Conservation (phyloP, 192 early-diverging fungal species). For the Rhizophagus sp. region DNA sequence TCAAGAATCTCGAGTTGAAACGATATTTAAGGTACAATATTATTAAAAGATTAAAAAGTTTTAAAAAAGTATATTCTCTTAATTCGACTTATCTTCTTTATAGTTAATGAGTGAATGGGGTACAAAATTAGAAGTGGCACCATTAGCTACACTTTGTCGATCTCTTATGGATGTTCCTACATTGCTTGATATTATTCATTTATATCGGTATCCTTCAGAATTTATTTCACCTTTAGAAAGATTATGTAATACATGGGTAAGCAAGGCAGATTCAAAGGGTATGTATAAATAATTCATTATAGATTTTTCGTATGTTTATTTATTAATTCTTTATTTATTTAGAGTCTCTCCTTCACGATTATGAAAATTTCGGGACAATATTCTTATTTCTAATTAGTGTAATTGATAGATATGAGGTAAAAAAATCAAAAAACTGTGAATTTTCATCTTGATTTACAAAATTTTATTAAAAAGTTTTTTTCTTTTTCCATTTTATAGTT, state of each 20-base stretch:
- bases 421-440: not conserved
- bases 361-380: slow-evolving; percentile 23
- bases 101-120: slow-evolving; percentile 22
- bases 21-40: slow-evolving; percentile 13
- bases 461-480: not conserved
- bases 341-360: slow-evolving; percentile 15
- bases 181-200: slow-evolving; percentile 26
- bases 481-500: slow-evolving; percentile 9
- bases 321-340: not conserved
- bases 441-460: no score
- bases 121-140: not conserved
- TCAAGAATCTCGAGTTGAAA: slow-evolving; percentile 29
- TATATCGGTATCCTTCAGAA: slow-evolving; percentile 23
- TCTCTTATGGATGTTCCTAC: not conserved
- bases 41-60: not conserved
- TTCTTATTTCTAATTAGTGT: slow-evolving; percentile 14
- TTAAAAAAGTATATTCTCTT: not conserved
- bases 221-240: slow-evolving; percentile 12
- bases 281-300: no score
- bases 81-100: not conserved
- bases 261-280: not conserved
- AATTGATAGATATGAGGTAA: slow-evolving; percentile 28
- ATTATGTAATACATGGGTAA: slow-evolving; percentile 27
- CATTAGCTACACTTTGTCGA: slow-evolving; percentile 19
- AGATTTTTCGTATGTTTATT: no score